A percentile compares a stretch with the other conserved stretches of the same genome.
Evolutionary conservation across 164 flowering plant species (phyloP).

Genomic region (Piper betle): DNA sequence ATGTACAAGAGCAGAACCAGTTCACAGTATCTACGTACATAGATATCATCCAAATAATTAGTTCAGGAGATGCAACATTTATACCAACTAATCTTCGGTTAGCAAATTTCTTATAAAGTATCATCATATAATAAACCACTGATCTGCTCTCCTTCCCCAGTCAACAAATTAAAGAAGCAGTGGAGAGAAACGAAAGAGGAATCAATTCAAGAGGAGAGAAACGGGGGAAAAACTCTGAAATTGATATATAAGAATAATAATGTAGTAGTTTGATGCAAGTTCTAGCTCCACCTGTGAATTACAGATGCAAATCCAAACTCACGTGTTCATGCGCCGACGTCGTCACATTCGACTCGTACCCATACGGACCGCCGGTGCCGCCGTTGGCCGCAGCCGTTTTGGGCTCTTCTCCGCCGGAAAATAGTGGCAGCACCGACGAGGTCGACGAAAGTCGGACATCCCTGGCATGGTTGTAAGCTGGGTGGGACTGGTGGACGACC

Average conservation of each 20-base stretch:
- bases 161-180: neutral
- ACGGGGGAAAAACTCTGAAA: neutral
- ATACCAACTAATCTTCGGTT: neutral
- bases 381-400: constrained; percentile 7
- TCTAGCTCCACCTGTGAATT: constrained; percentile 5
- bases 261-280: neutral
- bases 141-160: neutral
- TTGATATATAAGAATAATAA: neutral
- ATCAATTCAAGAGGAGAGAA: neutral
- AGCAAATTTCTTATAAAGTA: neutral
- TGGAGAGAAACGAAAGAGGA: neutral
- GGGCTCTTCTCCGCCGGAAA: constrained; percentile 19
- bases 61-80: neutral
- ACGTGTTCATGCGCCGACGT: constrained; percentile 52
- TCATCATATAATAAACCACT: neutral
- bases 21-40: neutral
- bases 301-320: constrained; percentile 91
- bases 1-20: neutral
- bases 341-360: constrained; percentile 19
- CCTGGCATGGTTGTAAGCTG: constrained; percentile 10
- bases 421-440: constrained; percentile 2
- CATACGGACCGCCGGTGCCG: constrained; percentile 15
- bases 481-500: constrained; percentile 11
- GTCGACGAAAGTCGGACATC: constrained; percentile 10
- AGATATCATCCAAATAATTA: neutral